These are phyloP conservation scores for Solanum sitiens DNA, from an alignment of 257 asterid genomes.

Conservation along the genomic window DNA sequence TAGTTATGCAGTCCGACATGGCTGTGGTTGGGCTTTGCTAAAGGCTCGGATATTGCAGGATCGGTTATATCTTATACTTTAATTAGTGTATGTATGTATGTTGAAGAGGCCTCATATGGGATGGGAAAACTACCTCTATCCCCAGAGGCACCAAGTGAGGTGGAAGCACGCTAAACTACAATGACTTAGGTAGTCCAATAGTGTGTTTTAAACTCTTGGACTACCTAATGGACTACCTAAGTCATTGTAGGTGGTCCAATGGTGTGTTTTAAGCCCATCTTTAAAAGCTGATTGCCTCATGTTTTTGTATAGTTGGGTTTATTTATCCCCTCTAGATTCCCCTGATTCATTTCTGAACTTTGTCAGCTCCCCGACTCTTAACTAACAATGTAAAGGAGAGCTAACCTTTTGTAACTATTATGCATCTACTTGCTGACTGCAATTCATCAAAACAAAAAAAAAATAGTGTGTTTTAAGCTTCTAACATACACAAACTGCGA, in stretches of 20 bases:
- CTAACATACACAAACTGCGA: neutral
- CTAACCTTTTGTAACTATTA: too few relatives aligned
- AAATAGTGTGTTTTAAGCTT: neutral
- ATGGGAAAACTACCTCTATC: neutral
- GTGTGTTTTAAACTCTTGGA: neutral
- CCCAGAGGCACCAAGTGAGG: neutral
- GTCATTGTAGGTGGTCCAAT: too few relatives aligned
- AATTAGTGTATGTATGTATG: neutral
- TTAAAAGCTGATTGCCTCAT: too few relatives aligned
- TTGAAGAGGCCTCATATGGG: neutral
- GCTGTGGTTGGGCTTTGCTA: neutral
- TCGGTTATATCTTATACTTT: neutral
- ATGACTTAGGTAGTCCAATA: neutral
- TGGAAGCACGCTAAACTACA: neutral
- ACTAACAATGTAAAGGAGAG: too few relatives aligned
- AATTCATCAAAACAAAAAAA: too few relatives aligned
- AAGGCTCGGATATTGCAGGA: neutral
- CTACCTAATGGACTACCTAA: too few relatives aligned
- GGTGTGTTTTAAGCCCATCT: too few relatives aligned
- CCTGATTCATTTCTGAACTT: too few relatives aligned
- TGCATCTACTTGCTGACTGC: too few relatives aligned
- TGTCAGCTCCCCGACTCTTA: too few relatives aligned
- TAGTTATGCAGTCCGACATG: neutral
- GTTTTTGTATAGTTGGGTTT: too few relatives aligned
- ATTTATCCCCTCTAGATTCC: too few relatives aligned